Evolutionary conservation across 202 grass and related monocot genomes (phyloP).

Genomic region (Panicum hallii): DNA sequence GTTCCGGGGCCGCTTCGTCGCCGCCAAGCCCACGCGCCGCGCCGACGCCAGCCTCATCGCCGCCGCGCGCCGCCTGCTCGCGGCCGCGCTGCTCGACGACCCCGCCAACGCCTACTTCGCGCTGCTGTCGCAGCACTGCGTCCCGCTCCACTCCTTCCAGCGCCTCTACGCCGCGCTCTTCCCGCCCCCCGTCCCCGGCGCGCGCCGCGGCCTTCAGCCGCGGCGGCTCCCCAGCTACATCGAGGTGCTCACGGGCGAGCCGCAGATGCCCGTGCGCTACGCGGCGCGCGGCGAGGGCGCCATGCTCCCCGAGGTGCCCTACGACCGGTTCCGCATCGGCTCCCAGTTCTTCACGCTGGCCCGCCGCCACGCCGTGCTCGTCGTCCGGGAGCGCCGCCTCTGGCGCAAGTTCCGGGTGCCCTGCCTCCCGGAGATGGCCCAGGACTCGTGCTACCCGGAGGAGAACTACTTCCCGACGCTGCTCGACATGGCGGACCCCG

Average conservation of each 20-base stretch:
- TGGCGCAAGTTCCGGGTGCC: slow-evolving; percentile 77
- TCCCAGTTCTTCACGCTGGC: slow-evolving; percentile 88
- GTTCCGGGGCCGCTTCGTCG: slow-evolving; percentile 64
- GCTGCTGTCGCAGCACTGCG: slow-evolving; percentile 71
- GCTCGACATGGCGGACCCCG: slow-evolving; percentile 75
- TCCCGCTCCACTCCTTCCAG: slow-evolving; percentile 75
- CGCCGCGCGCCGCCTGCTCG: slow-evolving; percentile 64
- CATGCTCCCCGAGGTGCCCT: slow-evolving; percentile 84
- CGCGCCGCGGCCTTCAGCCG: neutral
- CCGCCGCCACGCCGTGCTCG: slow-evolving; percentile 65
- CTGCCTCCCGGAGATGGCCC: slow-evolving; percentile 51
- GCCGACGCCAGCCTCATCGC: slow-evolving; percentile 74
- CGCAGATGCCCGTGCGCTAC: slow-evolving; percentile 64
- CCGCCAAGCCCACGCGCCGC: slow-evolving; percentile 67
- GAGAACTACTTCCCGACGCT: slow-evolving; percentile 94
- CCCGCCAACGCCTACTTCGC: slow-evolving; percentile 75
- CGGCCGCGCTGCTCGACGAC: slow-evolving; percentile 66
- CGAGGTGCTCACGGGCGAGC: slow-evolving; percentile 75
- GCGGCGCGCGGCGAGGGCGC: slow-evolving; percentile 60
- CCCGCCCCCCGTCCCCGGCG: neutral
- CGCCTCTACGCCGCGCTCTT: slow-evolving; percentile 64
- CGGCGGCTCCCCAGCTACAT: slow-evolving; percentile 69
- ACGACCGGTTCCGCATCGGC: slow-evolving; percentile 67
- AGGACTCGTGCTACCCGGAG: slow-evolving; percentile 79
- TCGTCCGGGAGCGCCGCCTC: slow-evolving; percentile 65